phyloP scores from a whole-genome alignment of 1,284 basidiomycete species.

The Microbotryum lychnidis-dioicae region DNA sequence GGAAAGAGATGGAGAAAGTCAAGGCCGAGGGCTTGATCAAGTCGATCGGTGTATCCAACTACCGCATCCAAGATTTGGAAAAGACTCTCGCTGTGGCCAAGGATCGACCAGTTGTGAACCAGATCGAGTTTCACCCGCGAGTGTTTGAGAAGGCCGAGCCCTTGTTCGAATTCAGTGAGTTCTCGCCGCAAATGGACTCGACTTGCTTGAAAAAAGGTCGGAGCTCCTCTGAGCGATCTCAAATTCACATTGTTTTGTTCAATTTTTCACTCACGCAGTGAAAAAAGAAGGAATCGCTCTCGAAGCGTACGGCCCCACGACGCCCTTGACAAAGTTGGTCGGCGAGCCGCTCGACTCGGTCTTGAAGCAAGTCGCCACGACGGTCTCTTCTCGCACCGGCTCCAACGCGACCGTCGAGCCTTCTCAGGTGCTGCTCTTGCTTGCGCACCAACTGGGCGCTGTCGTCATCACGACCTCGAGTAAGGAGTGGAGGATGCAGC shows the following conservation, averaged over 20 bases:
- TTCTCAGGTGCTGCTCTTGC: constrained; percentile 27
- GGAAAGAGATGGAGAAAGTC: constrained; percentile 60
- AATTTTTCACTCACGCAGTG: constrained; percentile 2
- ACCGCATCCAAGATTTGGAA: constrained; percentile 56
- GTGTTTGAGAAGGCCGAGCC: constrained; percentile 53
- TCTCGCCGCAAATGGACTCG: no score
- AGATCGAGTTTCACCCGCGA: constrained; percentile 78
- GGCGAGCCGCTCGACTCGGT: constrained; percentile 9
- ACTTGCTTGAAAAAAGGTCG: no score
- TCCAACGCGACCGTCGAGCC: constrained; percentile 9
- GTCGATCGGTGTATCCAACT: constrained; percentile 80
- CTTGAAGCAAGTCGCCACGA: constrained; percentile 12
- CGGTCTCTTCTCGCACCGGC: constrained; percentile 8
- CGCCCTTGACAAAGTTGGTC: constrained; percentile 12
- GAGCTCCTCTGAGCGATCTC: no score
- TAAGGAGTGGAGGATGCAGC: constrained; percentile 30
- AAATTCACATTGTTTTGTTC: neutral
- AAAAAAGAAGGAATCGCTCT: constrained; percentile 55
- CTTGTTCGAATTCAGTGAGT: constrained; percentile 50
- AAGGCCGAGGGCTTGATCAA: constrained; percentile 43
- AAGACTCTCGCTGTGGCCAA: constrained; percentile 50
- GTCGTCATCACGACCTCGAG: constrained; percentile 26
- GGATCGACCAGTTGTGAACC: constrained; percentile 54
- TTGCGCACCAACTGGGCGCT: constrained; percentile 20
- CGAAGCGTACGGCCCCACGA: constrained; percentile 38